Evolutionary conservation across 2,329 filamentous ascomycete species (phyloP), one percentile per base, ranked within the genome.

Genomic region (Colletotrichum lentis): DNA sequence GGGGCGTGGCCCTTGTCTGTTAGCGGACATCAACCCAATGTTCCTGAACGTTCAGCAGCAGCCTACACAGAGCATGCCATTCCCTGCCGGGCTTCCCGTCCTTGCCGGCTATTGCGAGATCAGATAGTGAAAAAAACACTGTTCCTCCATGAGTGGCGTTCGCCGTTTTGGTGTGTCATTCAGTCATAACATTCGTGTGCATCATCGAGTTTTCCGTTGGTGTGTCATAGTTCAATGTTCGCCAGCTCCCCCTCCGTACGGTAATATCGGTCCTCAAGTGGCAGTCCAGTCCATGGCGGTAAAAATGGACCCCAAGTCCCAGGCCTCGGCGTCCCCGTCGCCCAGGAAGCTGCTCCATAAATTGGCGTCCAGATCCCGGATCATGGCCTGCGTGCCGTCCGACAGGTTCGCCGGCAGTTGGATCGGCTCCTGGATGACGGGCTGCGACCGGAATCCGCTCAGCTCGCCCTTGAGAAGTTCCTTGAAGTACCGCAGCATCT

Each of bases 311-410:
- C 53, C 67, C 11, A 53, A 31, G 31, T 65, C 62, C 62, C 65
- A 60, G 2, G 43, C 58, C 49, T 54, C 66, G n/a, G 64, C 27
- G 18, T 70, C 64, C 31, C 5, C 31, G 14, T 70, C 70, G 16
- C 56, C 58, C 27, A 65, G 27, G 10, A 67, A 31, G 2, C 54
- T 64, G 44, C 53, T 63, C 67, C 71, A 73, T 52, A 75, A 71
- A 10, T 62, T 67, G 14, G 54, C 69, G 43, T 76, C 74, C 31
- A 75, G 41, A 24, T 76, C 74, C 41, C 73, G 72, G 37, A 76
- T 71, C 68, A 74, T 64, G 46, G 74, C 75, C 20, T 69, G 66
- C 35, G 66, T 69, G 35, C 66, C 55, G 35, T 35, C 74, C 56
- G 11, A 73, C 72, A n/a, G 64, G 69, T 73, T 70, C 14, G 64